Evolutionary conservation across 2,329 filamentous ascomycete genomes (phyloP).

Genomic region (Aplosporella prunicola): DNA sequence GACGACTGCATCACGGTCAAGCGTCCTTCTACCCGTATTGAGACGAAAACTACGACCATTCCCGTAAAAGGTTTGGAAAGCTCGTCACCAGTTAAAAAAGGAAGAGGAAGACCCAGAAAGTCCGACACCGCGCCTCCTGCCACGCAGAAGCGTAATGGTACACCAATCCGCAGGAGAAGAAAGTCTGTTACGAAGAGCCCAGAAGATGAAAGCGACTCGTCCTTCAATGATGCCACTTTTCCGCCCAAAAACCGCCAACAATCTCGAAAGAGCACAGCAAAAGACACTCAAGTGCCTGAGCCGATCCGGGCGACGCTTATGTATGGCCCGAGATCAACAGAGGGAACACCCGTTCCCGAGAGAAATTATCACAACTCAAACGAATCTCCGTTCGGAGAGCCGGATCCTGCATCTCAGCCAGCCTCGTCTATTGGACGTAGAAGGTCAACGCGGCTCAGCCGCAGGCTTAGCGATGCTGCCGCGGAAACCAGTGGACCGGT

Average conservation of each 20-base stretch:
- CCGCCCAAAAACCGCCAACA: background rate
- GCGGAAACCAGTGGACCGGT: too few relatives aligned
- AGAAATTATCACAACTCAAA: too few relatives aligned
- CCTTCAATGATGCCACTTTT: constrained; percentile 3
- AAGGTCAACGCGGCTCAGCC: too few relatives aligned
- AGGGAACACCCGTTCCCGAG: too few relatives aligned
- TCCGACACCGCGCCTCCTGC: constrained; percentile 19
- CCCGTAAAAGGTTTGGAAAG: constrained; percentile 32
- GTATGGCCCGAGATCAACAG: constrained; percentile 5
- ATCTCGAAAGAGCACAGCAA: background rate
- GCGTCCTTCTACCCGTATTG: constrained; percentile 20
- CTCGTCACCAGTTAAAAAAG: constrained; percentile 28
- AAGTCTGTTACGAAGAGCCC: constrained; percentile 6
- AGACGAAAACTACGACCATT: constrained; percentile 27
- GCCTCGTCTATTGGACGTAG: too few relatives aligned
- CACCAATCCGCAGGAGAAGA: constrained; percentile 15
- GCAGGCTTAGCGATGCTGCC: too few relatives aligned
- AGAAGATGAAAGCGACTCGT: constrained; percentile 1
- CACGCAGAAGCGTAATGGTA: constrained; percentile 20
- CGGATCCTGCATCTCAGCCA: too few relatives aligned
- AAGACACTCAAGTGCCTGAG: constrained; percentile 1
- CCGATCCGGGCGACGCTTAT: constrained; percentile 3
- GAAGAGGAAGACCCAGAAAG: constrained; percentile 28
- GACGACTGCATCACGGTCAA: constrained; percentile 16
- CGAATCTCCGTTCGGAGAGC: too few relatives aligned